Conservation (phyloP, 495 filamentous ascomycete species). For the Staphylotrichum tortipilum region DNA sequence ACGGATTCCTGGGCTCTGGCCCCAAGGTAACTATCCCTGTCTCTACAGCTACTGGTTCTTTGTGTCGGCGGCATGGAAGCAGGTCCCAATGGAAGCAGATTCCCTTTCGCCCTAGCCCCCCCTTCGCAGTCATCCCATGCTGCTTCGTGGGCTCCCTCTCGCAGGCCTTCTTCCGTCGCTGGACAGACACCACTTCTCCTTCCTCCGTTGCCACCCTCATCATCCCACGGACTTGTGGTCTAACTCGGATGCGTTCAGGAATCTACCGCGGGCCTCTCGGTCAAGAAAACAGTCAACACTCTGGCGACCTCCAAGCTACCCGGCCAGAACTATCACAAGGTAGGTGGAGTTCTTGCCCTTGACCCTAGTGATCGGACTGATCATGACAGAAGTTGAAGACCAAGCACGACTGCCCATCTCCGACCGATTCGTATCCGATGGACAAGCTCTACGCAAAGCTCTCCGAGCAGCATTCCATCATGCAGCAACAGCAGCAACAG, state of each 20-base stretch:
- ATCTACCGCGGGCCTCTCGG: conserved; percentile 4
- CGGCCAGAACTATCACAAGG: conserved; percentile 42
- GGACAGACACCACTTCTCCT: too few relatives aligned
- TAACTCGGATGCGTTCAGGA: conserved; percentile 5
- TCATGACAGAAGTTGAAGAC: conserved; percentile 44
- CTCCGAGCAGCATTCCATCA: conserved; percentile 53
- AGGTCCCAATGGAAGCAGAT: too few relatives aligned
- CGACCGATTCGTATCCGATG: conserved; percentile 36
- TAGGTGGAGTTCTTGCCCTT: conserved; percentile 8
- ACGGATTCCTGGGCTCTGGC: conserved; percentile 8
- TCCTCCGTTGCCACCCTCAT: too few relatives aligned
- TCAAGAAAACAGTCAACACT: conserved; percentile 36
- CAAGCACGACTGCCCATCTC: conserved; percentile 32
- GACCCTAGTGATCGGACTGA: conserved; percentile 9
- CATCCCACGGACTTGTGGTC: too few relatives aligned
- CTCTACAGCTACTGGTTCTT: too few relatives aligned
- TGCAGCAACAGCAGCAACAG: conserved; percentile 49
- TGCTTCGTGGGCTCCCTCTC: too few relatives aligned
- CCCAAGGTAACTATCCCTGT: conserved; percentile 10
- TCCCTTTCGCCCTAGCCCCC: too few relatives aligned
- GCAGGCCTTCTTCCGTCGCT: too few relatives aligned
- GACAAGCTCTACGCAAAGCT: conserved; percentile 59
- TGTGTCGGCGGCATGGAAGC: too few relatives aligned
- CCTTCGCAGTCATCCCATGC: too few relatives aligned
- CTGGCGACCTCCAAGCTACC: conserved; percentile 41